phyloP scores from a whole-genome alignment of 129 eudicot species.

The Mikania micrantha region DNA sequence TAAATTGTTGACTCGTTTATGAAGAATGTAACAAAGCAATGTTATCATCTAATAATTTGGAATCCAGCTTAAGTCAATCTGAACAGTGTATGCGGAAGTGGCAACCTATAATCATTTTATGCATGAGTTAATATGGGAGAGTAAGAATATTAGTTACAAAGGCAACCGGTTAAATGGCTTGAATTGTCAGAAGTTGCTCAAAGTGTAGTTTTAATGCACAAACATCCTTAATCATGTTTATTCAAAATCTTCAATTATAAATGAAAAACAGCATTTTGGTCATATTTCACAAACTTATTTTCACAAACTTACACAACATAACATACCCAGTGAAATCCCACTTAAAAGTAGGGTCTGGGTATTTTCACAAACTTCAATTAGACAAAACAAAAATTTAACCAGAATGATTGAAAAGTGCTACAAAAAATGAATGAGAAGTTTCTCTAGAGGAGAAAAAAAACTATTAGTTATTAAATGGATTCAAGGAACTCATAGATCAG shows the following conservation, averaged over 20 bases:
- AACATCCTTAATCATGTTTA: background rate
- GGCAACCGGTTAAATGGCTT: background rate
- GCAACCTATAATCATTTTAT: background rate
- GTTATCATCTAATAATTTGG: background rate
- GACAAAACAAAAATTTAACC: background rate
- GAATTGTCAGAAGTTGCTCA: background rate
- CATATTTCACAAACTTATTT: background rate
- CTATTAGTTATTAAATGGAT: background rate
- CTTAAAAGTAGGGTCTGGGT: too few relatives aligned
- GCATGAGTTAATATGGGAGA: background rate
- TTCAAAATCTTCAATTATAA: background rate
- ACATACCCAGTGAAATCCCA: too few relatives aligned
- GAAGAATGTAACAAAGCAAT: slow-evolving; percentile 2
- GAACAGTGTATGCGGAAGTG: background rate
- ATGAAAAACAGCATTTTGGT: background rate
- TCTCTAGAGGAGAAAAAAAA: background rate
- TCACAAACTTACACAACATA: too few relatives aligned
- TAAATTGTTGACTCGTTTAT: background rate
- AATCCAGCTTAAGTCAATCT: background rate
- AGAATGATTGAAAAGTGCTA: background rate
- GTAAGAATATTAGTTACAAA: background rate
- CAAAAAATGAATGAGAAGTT: background rate
- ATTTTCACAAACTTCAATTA: too few relatives aligned
- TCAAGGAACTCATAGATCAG: slow-evolving; percentile 1
- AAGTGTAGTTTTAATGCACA: background rate